Evolutionary conservation across 1,284 basidiomycete species (phyloP).

Genomic region (Fomes fomentarius): DNA sequence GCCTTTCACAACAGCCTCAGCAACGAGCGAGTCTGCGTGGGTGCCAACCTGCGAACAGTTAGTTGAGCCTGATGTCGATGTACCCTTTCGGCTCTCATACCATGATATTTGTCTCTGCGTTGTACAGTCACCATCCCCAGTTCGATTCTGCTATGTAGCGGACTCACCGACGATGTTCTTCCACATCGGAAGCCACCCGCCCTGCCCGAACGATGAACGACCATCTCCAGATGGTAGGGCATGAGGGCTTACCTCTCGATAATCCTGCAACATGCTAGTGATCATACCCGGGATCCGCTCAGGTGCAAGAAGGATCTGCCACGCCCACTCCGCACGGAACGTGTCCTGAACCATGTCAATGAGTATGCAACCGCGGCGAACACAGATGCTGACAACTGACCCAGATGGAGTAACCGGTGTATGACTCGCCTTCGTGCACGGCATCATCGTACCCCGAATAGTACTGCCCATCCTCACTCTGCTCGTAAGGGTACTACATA

Average conservation of each 20-base stretch:
- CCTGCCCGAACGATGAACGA: slow-evolving; percentile 39
- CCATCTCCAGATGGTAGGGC: neutral
- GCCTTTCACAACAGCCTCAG: slow-evolving; percentile 76
- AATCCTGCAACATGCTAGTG: slow-evolving; percentile 82
- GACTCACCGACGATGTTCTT: slow-evolving; percentile 78
- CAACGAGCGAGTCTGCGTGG: slow-evolving; percentile 80
- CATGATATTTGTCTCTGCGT: slow-evolving; percentile 74
- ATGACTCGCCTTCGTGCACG: slow-evolving; percentile 67
- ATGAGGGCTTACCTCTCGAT: slow-evolving; percentile 50
- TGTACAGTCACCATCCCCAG: neutral
- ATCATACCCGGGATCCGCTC: slow-evolving; percentile 79
- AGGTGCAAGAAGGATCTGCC: slow-evolving; percentile 77
- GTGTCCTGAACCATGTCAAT: slow-evolving; percentile 55
- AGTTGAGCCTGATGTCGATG: neutral
- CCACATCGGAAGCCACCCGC: slow-evolving; percentile 91
- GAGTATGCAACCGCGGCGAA: neutral
- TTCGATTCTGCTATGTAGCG: slow-evolving; percentile 8
- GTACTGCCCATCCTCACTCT: slow-evolving; percentile 69
- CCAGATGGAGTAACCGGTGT: slow-evolving; percentile 87
- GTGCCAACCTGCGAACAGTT: slow-evolving; percentile 61
- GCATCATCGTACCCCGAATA: slow-evolving; percentile 78
- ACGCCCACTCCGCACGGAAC: slow-evolving; percentile 79
- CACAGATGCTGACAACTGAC: slow-evolving; percentile 37
- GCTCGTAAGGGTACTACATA: slow-evolving; percentile 77
- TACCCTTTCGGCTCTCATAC: slow-evolving; percentile 27